These are phyloP conservation scores for Pseudogymnoascus sp. DNA, from an alignment of 2,329 filamentous ascomycete genomes.

Conservation along the genomic window DNA sequence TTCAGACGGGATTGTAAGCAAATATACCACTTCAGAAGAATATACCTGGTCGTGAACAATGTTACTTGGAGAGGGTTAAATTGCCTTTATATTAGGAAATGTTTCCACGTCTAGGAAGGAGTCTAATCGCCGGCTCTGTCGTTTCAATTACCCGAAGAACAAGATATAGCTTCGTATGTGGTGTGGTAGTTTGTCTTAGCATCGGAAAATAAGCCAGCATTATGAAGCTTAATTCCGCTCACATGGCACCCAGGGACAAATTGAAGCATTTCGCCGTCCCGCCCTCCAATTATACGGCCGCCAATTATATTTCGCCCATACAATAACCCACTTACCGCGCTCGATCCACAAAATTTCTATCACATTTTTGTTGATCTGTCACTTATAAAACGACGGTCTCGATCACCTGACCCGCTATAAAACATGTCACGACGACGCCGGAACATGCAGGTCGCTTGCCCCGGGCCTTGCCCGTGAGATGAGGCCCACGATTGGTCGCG, in stretches of 20 bases:
- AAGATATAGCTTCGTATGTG: not conserved
- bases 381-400: not conserved
- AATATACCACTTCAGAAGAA: not conserved
- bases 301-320: not conserved
- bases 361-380: not conserved
- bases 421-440: not conserved
- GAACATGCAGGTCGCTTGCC: constrained; percentile 1
- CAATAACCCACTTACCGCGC: not conserved
- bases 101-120: not conserved
- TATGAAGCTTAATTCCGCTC: not conserved
- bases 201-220: not conserved
- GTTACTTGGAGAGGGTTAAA: not conserved
- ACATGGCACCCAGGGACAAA: not conserved
- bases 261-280: not conserved
- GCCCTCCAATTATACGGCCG: not conserved
- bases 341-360: not conserved
- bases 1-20: not conserved
- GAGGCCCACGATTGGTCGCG: not conserved
- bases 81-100: not conserved
- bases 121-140: not conserved
- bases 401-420: not conserved
- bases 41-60: not conserved
- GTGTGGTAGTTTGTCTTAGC: too few species aligned
- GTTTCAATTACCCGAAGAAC: not conserved
- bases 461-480: not conserved